These are phyloP conservation scores for Staphylotrichum tortipilum DNA, from an alignment of 495 filamentous ascomycete species.

Conservation along the genomic window DNA sequence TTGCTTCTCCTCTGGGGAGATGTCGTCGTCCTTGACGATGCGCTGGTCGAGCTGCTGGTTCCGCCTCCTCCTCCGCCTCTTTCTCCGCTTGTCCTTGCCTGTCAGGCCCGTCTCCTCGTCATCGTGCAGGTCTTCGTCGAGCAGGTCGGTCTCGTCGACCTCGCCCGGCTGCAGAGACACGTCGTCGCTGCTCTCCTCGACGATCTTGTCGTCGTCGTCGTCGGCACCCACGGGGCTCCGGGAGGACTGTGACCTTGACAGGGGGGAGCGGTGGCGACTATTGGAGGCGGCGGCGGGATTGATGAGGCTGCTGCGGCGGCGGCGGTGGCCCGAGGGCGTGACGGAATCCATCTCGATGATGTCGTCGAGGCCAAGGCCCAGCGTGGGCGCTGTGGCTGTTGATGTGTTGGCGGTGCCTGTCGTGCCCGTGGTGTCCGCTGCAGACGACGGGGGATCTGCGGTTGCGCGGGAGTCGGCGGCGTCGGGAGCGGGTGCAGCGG, in stretches of 20 bases:
- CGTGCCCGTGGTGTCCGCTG: too few species aligned
- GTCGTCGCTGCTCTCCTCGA: constrained; percentile 29
- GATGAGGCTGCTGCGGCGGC: constrained; percentile 52
- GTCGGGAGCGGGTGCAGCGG: not conserved
- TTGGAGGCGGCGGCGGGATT: constrained; percentile 33
- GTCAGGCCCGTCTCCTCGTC: constrained; percentile 88
- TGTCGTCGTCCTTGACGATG: constrained; percentile 48
- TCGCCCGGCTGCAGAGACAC: constrained; percentile 21
- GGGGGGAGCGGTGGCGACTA: constrained; percentile 37
- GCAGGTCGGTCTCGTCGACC: constrained; percentile 23
- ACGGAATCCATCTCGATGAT: constrained; percentile 45
- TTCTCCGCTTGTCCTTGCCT: constrained; percentile 55
- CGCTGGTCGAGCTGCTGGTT: constrained; percentile 68
- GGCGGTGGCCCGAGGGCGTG: constrained; percentile 42
- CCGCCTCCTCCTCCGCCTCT: constrained; percentile 53
- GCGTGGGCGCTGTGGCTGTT: too few species aligned
- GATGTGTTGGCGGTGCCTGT: too few species aligned
- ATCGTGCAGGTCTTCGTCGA: constrained; percentile 68
- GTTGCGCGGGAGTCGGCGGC: not conserved
- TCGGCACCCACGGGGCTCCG: constrained; percentile 20
- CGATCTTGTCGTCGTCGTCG: constrained; percentile 32
- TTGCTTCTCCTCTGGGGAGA: constrained; percentile 55
- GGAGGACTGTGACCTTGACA: constrained; percentile 31
- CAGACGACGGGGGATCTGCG: not conserved
- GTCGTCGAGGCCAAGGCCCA: constrained; percentile 20